Evolutionary conservation across 1,284 basidiomycete species (phyloP).

Genomic region (Ganoderma boninense): DNA sequence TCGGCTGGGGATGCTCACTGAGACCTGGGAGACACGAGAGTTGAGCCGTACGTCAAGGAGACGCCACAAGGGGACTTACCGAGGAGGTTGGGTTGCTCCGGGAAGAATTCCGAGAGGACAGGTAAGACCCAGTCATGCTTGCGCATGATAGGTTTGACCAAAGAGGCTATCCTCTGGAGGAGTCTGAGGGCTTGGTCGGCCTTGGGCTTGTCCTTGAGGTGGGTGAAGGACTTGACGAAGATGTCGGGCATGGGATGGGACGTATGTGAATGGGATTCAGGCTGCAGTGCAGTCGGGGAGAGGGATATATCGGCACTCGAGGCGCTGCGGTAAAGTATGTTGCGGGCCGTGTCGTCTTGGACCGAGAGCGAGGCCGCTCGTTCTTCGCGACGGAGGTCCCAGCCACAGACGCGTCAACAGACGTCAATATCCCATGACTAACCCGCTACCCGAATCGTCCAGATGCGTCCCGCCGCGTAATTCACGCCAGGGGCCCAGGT

Average conservation of each 20-base stretch:
- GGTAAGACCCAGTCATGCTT: conserved; percentile 84
- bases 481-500: neutral
- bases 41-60: neutral
- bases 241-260: conserved; percentile 47
- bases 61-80: conserved; percentile 55
- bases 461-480: conserved; percentile 23
- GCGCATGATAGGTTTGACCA: conserved; percentile 91
- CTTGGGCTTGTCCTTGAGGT: conserved; percentile 69
- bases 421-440: conserved; percentile 16
- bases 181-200: conserved; percentile 68
- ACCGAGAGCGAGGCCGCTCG: neutral
- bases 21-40: conserved; percentile 42
- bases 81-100: conserved; percentile 74
- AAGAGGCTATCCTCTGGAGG: conserved; percentile 78
- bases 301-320: conserved; percentile 5
- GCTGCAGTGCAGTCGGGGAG: neutral
- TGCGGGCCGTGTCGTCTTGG: neutral
- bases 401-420: conserved; percentile 33
- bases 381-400: neutral
- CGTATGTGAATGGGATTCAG: neutral
- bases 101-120: conserved; percentile 88
- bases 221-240: conserved; percentile 70
- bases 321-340: neutral
- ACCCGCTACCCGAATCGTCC: conserved; percentile 12
- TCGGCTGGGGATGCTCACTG: conserved; percentile 39